These are phyloP conservation scores for Suaeda aralocaspica DNA, from an alignment of 148 eudicot species.

Conservation along the genomic window DNA sequence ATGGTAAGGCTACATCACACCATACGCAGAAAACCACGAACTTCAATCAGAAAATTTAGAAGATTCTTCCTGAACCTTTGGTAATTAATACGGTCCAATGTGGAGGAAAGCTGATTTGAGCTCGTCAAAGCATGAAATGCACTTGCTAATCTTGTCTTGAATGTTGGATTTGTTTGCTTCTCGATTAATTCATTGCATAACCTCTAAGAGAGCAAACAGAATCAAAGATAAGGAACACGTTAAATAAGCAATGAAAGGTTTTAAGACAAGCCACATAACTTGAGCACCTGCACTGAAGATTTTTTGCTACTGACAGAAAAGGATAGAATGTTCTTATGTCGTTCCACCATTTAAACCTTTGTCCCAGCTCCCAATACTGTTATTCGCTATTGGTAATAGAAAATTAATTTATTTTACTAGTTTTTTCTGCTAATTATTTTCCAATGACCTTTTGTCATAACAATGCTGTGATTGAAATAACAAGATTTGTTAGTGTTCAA, in stretches of 20 bases:
- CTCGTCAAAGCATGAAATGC: conserved; percentile 72
- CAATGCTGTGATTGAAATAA: background rate
- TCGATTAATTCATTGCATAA: conserved; percentile 76
- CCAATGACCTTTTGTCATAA: too few relatives aligned
- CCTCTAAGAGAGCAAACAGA: conserved; percentile 37
- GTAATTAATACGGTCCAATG: conserved; percentile 75
- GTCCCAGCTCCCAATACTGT: background rate
- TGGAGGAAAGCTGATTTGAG: conserved; percentile 57
- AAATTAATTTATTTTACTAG: background rate
- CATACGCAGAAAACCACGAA: conserved; percentile 84
- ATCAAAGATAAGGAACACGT: background rate
- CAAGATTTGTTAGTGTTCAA: background rate
- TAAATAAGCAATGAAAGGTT: background rate
- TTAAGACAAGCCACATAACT: background rate
- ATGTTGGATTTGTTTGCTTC: conserved; percentile 52
- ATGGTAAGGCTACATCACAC: conserved; percentile 32
- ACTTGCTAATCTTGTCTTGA: conserved; percentile 64
- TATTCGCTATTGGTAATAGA: background rate
- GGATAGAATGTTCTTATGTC: background rate
- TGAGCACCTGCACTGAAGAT: background rate
- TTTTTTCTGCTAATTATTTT: background rate
- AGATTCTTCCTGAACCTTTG: conserved; percentile 88
- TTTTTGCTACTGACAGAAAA: background rate
- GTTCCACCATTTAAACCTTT: background rate
- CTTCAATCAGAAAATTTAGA: conserved; percentile 66